Evolutionary conservation across 2,329 filamentous ascomycete genomes (phyloP), one percentile per base, ranked within the genome.

Genomic region (Aspergillus hortae): DNA sequence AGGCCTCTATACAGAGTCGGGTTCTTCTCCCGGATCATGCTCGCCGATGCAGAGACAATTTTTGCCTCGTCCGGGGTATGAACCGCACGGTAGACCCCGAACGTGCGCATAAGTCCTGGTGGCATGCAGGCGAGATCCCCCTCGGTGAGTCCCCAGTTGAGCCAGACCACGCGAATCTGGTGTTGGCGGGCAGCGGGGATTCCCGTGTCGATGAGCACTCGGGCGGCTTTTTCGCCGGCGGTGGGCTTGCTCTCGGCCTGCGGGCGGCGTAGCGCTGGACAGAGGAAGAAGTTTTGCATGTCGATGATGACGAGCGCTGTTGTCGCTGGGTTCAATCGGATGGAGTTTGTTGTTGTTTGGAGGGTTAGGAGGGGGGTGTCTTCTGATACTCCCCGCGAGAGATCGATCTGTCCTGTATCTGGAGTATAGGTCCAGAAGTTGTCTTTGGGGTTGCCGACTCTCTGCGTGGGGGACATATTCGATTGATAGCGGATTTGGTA

Each of bases 101-200:
- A 84, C 12, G 76, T 72, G 11, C 76, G 66, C 48, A 74, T 62
- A 4, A 79, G 69, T 12, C 71, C 70, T 6, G 81, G 77, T 6
- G 81, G 80, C 70, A 84, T 77, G 3, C 55, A 62, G 3, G 61
- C 59, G 12, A 84, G 61, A 57, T 84, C 80, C 15, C 67, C 57
- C n/a, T 81, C 75, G 0, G 73, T 79, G 35, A 84, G 67, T 2
- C 80, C 81, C 82, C 81, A 85, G 59, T 81, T 83, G 41, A 82
- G 68, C 78, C 79, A 81, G 17, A 82, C 64, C 17, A 81, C 59
- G 60, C 71, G 61, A 47, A 84, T 74, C 1, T 76, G 79, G n/a
- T 72, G 70, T 49, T 74, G 69, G 42, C 81, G 69, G 35, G 79
- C 81, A 33, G 73, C 74, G 6, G 75, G 75, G 19, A 78, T 73